Base-by-base conservation (phyloP, 768 basidiomycete species). In the Hypholoma fasciculare region DNA sequence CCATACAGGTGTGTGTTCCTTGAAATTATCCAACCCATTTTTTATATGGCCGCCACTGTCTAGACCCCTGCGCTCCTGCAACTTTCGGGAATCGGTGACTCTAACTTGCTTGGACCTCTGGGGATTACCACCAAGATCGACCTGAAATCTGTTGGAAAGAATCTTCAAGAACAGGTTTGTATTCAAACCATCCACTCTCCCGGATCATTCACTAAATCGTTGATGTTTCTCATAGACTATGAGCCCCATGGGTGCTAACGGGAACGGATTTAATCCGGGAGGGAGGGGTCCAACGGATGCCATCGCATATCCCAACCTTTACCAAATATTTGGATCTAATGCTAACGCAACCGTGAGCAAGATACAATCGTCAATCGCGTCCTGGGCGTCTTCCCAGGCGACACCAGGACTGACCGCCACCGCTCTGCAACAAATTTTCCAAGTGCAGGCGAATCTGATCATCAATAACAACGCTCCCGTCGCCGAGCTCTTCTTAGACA, bases 1-100 rank as follows among this genome's bases (percentile, higher is more conserved):
- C 82, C 1, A 80, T 84, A 54, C 67, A 75, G 63, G 76, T 76
- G 54, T 14, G 56, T 40, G 14, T 17, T 46, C 17, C 17, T 13
- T 34, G 12, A 51, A 40, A 50, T 42, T 6, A 17, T 39, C 13
- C 7, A 13, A 4, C 7, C 8, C 11, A 12, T 37, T 49, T 9
- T 13, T 40, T 19, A 26, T 27, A 39, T 26, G 9, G 34, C 17
- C 9, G 52, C 7, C 13, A 34, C 6, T 9, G 6, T 34, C 1
- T 38, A 79, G 74, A 76, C 78, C 0, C 82, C 82, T 4, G 73
- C 72, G 1, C 70, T 83, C 9, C 74, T 83, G 13, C 82, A 84
- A 65, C 75, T 82, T 1, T 85, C 83, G 12, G 85, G 84, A 0
- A 80, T 86, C 56, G 85, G 84, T 2, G 82, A 84, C 64, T 69